Percentiles rank a stretch among this genome's conserved stretches.
These are phyloP conservation scores for Termitomyces sp. DNA, from an alignment of 768 basidiomycete genomes.

Conservation along the genomic window DNA sequence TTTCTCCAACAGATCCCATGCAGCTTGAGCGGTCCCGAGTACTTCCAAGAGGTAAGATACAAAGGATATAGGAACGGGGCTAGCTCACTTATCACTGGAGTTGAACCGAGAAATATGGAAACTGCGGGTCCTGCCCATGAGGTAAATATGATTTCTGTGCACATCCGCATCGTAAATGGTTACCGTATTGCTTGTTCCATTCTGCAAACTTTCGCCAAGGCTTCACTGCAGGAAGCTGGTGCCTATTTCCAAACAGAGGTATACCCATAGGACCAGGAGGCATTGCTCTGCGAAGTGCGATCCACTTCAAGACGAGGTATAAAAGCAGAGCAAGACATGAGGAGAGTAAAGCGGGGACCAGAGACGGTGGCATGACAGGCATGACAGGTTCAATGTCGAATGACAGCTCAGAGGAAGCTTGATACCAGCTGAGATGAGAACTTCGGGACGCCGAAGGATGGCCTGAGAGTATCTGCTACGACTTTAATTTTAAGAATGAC, in stretches of 20 bases:
- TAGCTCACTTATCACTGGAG: slow-evolving; percentile 36
- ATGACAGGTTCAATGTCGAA: not conserved
- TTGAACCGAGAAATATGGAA: slow-evolving; percentile 38
- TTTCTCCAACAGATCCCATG: slow-evolving; percentile 45
- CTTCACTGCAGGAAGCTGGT: slow-evolving; percentile 41
- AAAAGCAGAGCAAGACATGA: slow-evolving; percentile 15
- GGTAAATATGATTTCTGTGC: not conserved
- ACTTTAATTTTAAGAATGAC: too few relatives aligned
- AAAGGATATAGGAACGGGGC: too few relatives aligned
- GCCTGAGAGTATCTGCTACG: too few relatives aligned
- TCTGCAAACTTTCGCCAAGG: slow-evolving; percentile 48
- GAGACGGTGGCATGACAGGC: not conserved
- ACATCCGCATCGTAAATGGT: not conserved
- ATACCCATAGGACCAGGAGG: slow-evolving; percentile 44
- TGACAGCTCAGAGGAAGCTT: not conserved
- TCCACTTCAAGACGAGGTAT: slow-evolving; percentile 24
- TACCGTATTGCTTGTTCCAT: slow-evolving; percentile 45
- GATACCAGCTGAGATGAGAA: not conserved
- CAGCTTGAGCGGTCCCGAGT: slow-evolving; percentile 41
- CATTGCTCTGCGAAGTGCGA: slow-evolving; percentile 28
- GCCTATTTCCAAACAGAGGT: slow-evolving; percentile 41
- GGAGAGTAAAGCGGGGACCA: not conserved
- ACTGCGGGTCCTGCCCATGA: slow-evolving; percentile 30
- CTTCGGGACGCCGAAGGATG: not conserved
- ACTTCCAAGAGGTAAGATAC: slow-evolving; percentile 20